Conservation (phyloP, 2,329 filamentous ascomycete species). For the Exophiala viscosa region DNA sequence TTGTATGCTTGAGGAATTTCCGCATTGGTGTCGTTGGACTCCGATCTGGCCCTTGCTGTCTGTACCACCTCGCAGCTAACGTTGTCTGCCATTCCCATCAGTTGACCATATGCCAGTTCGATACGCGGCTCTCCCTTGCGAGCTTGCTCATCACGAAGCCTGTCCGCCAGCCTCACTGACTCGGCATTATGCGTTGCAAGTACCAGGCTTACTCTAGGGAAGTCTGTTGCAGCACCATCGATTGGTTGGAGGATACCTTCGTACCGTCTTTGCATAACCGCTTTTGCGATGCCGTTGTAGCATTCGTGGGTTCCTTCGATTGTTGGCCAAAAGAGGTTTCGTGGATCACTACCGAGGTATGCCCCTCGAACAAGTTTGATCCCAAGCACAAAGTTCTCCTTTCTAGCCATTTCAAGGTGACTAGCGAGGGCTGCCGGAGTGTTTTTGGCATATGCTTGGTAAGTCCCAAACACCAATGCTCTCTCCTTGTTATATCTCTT, state of each 20-base stretch:
- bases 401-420: constrained; percentile 58
- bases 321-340: constrained; percentile 67
- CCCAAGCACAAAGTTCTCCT: constrained; percentile 63
- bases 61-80: constrained; percentile 54
- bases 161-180: constrained; percentile 58
- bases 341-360: constrained; percentile 67
- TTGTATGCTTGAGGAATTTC: constrained; percentile 52
- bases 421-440: constrained; percentile 54
- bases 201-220: constrained; percentile 62
- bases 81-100: constrained; percentile 61
- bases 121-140: constrained; percentile 41
- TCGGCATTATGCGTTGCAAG: constrained; percentile 79
- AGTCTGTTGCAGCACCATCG: constrained; percentile 39
- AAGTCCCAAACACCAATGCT: constrained; percentile 74
- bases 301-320: constrained; percentile 67
- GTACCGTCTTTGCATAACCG: constrained; percentile 64
- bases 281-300: constrained; percentile 69
- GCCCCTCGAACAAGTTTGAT: constrained; percentile 74
- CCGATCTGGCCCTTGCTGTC: constrained; percentile 38
- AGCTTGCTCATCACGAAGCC: constrained; percentile 47
- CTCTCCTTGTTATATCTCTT: constrained; percentile 68
- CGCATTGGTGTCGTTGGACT: constrained; percentile 32
- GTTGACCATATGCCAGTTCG: constrained; percentile 53
- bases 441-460: constrained; percentile 71
- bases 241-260: constrained; percentile 49